Conservation (phyloP, 345 rosid species). For the Rubroshorea leprosula region DNA sequence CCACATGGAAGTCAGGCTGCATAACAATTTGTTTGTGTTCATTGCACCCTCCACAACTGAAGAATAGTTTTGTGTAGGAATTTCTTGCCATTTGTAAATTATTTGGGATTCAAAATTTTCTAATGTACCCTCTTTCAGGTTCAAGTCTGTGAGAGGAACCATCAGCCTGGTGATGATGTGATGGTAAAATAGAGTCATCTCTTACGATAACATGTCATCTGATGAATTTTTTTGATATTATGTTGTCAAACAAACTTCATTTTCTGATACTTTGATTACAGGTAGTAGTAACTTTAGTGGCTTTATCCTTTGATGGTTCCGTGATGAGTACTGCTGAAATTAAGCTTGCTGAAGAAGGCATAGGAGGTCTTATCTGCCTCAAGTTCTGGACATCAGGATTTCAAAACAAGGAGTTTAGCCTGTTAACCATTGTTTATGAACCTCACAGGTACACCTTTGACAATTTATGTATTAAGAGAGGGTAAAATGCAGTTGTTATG, state of each 20-base stretch:
- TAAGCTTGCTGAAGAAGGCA: conserved; percentile 81
- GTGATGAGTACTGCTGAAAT: conserved; percentile 78
- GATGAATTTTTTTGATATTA: neutral
- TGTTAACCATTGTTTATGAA: conserved; percentile 83
- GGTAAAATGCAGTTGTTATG: neutral
- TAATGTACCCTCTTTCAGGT: conserved; percentile 40
- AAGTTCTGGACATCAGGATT: conserved; percentile 72
- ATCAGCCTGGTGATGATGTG: conserved; percentile 88
- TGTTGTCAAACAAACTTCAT: neutral
- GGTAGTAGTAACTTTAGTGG: conserved; percentile 74
- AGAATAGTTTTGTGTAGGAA: neutral
- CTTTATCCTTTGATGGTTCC: conserved; percentile 76
- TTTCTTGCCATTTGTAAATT: neutral
- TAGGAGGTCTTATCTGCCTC: conserved; percentile 81
- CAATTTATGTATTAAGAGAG: neutral
- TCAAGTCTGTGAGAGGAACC: conserved; percentile 94
- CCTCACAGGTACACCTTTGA: conserved; percentile 68
- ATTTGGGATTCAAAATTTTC: conserved; percentile 15
- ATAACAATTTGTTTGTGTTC: neutral
- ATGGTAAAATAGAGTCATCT: conserved; percentile 50
- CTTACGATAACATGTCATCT: neutral
- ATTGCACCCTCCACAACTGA: neutral
- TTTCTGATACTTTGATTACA: conserved; percentile 24
- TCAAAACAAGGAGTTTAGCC: conserved; percentile 51
- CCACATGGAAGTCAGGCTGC: neutral